A percentile compares a stretch with the other conserved stretches of the same genome.
These are phyloP conservation scores for Dalbergia oliveri DNA, from an alignment of 306 rosid species.

Conservation along the genomic window DNA sequence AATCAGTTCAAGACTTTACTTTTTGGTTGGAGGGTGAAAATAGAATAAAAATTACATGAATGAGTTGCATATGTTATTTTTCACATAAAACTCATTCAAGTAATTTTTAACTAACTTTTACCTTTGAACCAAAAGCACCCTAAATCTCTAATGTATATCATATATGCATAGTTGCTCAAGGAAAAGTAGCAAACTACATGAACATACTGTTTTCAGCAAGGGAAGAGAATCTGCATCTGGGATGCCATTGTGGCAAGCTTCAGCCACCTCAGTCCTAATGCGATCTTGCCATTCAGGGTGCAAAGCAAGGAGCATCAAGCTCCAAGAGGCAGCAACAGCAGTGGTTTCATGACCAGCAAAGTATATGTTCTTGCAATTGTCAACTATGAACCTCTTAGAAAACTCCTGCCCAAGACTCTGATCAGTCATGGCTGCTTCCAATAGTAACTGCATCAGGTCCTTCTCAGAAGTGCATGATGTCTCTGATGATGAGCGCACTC, in stretches of 20 bases:
- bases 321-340: constrained; percentile 49
- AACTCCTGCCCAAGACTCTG: constrained; percentile 58
- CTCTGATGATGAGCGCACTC: constrained; percentile 45
- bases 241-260: constrained; percentile 32
- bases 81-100: too few relatives aligned
- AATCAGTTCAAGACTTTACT: too few relatives aligned
- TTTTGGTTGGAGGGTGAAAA: too few relatives aligned
- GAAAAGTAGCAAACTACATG: neutral
- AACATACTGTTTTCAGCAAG: constrained; percentile 45
- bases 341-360: constrained; percentile 52
- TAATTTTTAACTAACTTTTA: too few relatives aligned
- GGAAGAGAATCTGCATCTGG: constrained; percentile 13
- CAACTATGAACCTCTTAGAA: constrained; percentile 54
- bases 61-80: too few relatives aligned
- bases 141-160: too few relatives aligned
- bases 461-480: constrained; percentile 50
- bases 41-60: too few relatives aligned
- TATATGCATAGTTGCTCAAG: neutral
- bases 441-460: constrained; percentile 77
- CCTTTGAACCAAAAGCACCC: too few relatives aligned
- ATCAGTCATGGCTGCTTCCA: constrained; percentile 70
- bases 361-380: constrained; percentile 51
- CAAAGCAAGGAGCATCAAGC: constrained; percentile 42
- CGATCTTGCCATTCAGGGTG: constrained; percentile 51
- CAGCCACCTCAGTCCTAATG: constrained; percentile 46